phyloP scores from a whole-genome alignment of 129 eudicot species.

The Artemisia argyi region DNA sequence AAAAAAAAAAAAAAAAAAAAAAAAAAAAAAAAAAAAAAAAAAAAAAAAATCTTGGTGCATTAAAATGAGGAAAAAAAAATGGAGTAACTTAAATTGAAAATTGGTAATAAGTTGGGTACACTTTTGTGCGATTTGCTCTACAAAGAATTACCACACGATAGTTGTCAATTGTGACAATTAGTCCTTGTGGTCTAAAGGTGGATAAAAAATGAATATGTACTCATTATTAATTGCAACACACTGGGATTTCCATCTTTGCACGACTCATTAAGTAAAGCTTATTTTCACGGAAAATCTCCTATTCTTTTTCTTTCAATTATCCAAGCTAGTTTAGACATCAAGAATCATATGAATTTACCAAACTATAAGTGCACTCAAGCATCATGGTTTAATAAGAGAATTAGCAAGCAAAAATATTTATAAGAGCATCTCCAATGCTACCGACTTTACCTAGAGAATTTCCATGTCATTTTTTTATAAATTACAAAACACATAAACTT shows the following conservation, averaged over 20 bases:
- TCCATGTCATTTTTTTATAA: too few relatives aligned
- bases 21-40: too few relatives aligned
- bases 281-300: background rate
- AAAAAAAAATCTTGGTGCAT: too few relatives aligned
- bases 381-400: slow-evolving; percentile 13
- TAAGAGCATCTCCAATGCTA: too few relatives aligned
- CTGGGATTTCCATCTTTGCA: background rate
- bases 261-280: slow-evolving; percentile 12
- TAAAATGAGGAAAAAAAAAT: too few relatives aligned
- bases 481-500: too few relatives aligned
- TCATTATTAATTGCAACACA: background rate
- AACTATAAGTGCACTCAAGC: background rate
- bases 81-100: too few relatives aligned
- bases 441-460: too few relatives aligned
- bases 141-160: background rate
- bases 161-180: background rate
- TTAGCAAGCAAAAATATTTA: background rate
- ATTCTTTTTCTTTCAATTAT: background rate
- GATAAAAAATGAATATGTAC: background rate
- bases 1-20: too few relatives aligned
- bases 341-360: background rate
- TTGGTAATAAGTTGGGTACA: too few relatives aligned
- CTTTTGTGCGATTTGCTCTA: background rate
- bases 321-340: slow-evolving; percentile 8
- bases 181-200: slow-evolving; percentile 3